These are phyloP conservation scores for Xylariaceae sp. DNA, from an alignment of 2,329 filamentous ascomycete genomes.

Conservation along the genomic window DNA sequence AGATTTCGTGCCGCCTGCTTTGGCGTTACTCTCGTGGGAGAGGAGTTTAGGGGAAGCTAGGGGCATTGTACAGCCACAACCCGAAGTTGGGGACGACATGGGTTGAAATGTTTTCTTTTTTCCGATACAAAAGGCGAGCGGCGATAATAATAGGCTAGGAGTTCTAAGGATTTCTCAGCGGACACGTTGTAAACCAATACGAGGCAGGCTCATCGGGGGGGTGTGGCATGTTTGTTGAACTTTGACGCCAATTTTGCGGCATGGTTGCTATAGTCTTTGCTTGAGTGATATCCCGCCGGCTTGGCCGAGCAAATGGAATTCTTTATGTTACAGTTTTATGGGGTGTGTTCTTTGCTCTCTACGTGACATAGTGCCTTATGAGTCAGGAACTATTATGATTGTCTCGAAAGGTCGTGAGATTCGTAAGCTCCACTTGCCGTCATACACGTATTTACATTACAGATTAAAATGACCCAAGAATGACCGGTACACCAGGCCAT, in stretches of 20 bases:
- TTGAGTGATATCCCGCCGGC: constrained; percentile 36
- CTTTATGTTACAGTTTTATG: background rate
- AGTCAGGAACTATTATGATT: background rate
- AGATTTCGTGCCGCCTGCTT: constrained; percentile 3
- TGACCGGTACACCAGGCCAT: background rate
- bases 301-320: constrained; percentile 30
- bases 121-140: constrained; percentile 5
- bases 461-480: background rate
- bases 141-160: constrained; percentile 15
- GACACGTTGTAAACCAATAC: constrained; percentile 2
- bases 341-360: background rate
- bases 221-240: background rate
- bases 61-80: constrained; percentile 4
- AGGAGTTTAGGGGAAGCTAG: background rate
- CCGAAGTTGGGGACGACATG: background rate
- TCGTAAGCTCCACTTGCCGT: background rate
- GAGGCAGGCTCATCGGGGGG: constrained; percentile 1
- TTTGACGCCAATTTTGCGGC: constrained; percentile 15
- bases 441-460: background rate
- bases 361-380: background rate
- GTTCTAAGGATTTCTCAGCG: constrained; percentile 9
- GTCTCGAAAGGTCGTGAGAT: background rate
- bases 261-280: constrained; percentile 18
- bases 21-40: constrained; percentile 3
- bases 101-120: constrained; percentile 1